Conservation (phyloP, 495 filamentous ascomycete genomes). For the Cladorrhinum samala region DNA sequence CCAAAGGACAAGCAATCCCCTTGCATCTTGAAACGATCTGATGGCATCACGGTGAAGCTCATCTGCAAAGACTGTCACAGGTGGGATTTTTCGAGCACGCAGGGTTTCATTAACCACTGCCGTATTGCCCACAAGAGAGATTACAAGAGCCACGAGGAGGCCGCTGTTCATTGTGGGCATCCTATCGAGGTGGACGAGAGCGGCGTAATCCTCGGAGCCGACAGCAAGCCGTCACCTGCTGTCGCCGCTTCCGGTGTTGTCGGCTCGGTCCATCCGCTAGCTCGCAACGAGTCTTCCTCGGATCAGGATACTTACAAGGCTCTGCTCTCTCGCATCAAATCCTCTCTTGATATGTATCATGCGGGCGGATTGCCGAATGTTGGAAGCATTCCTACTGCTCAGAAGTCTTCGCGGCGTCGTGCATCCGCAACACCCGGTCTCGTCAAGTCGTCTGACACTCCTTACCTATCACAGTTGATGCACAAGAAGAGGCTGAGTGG, state of each 20-base stretch:
- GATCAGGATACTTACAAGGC: slow-evolving; percentile 49
- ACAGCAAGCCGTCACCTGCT: slow-evolving; percentile 35
- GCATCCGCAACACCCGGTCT: slow-evolving; percentile 34
- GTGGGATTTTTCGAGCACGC: slow-evolving; percentile 87
- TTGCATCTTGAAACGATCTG: slow-evolving; percentile 46
- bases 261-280: slow-evolving; percentile 64
- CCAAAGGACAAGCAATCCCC: slow-evolving; percentile 58
- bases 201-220: slow-evolving; percentile 49
- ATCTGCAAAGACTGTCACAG: slow-evolving; percentile 83
- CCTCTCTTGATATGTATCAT: slow-evolving; percentile 40
- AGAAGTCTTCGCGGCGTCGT: neutral
- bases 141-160: slow-evolving; percentile 90
- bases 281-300: slow-evolving; percentile 49
- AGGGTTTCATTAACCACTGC: slow-evolving; percentile 98
- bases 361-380: slow-evolving; percentile 42
- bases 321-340: slow-evolving; percentile 41
- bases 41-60: slow-evolving; percentile 61
- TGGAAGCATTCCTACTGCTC: slow-evolving; percentile 31
- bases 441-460: slow-evolving; percentile 59
- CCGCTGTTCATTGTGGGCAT: slow-evolving; percentile 81
- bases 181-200: slow-evolving; percentile 65
- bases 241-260: slow-evolving; percentile 22
- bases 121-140: slow-evolving; percentile 88
- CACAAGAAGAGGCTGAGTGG: slow-evolving; percentile 56
- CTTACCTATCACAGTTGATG: slow-evolving; percentile 68